Base-by-base conservation (phyloP, 2,329 filamentous ascomycete species). In the Neocucurbitaria cava region DNA sequence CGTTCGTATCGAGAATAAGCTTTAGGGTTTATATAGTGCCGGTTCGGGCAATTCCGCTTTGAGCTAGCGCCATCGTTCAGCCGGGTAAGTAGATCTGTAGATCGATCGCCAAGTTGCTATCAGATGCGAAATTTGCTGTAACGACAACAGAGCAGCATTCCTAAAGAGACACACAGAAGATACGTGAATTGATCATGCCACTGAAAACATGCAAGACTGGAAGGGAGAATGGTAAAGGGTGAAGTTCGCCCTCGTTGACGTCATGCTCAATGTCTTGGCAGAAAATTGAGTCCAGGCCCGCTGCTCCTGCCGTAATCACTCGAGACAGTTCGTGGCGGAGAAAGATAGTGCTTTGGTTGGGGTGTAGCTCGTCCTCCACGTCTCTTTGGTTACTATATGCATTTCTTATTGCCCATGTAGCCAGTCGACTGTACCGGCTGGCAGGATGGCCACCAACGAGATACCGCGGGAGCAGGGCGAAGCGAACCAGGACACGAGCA, bases 301-400 rank as follows among this genome's bases (percentile, higher is more conserved):
- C 10, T 49, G 45, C 6, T 41, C 49, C 7, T 52, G 58, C 15
- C 24, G 9, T 52, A 58, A 21, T 39, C 46, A 11, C 23, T 41
- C 33, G 49, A 44, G 44, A 54, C 55, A 6, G 18, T n/a, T 39
- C 3, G 36, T 13, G 8, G 36, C 17, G 36, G 11, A 17, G 31
- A 35, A 35, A n/a, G 31, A 5, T 35, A 10, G 13, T 35, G 24
- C 15, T 13, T 10, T 4, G 3, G 5, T 35, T 17, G 31, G 31
- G 8, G 15, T n/a, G 13, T 5, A 10, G 5, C 4, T 35, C 8
- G 31, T 35, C 31, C 8, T n/a, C 2, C n/a, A 13, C 5, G 17
- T 35, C 11, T 17, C 15, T 17, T 35, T 8, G 13, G 15, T 17
- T 35, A 5, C 31, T 4, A n/a, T 35, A 17, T 35, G 15, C 31